Percentiles rank a stretch among this genome's conserved stretches.
Evolutionary conservation across 2,329 filamentous ascomycete species (phyloP).

Genomic region (Colletotrichum tofieldiae): DNA sequence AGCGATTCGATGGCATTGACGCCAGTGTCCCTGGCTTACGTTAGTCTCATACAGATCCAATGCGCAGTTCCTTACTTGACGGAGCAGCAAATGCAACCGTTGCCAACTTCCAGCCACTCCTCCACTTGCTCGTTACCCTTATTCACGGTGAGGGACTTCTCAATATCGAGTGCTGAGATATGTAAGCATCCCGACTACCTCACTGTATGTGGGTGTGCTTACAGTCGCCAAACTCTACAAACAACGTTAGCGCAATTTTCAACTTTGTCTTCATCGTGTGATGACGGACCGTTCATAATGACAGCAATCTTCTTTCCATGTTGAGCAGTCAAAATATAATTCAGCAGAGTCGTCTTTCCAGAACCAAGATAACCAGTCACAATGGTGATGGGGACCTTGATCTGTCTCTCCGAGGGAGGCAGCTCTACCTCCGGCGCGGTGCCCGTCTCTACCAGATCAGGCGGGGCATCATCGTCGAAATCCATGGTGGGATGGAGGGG

Average conservation of each 20-base stretch:
- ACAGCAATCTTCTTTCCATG: constrained; percentile 99
- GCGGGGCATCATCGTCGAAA: constrained; percentile 77
- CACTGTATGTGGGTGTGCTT: constrained; percentile 51
- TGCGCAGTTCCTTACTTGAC: constrained; percentile 77
- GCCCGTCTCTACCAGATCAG: constrained; percentile 71
- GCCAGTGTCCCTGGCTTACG: constrained; percentile 79
- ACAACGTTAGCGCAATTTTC: constrained; percentile 39
- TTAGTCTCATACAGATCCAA: neutral
- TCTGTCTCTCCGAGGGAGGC: constrained; percentile 61
- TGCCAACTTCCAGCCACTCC: constrained; percentile 96
- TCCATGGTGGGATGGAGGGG: constrained; percentile 64
- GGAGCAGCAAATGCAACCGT: constrained; percentile 97
- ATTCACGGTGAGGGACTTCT: constrained; percentile 94
- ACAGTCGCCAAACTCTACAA: constrained; percentile 85
- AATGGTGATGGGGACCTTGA: constrained; percentile 88
- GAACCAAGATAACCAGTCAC: constrained; percentile 94
- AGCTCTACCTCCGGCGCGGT: constrained; percentile 54
- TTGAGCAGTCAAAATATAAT: constrained; percentile 94
- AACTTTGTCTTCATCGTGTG: neutral
- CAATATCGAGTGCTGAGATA: constrained; percentile 86
- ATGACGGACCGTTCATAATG: constrained; percentile 84
- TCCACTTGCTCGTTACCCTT: constrained; percentile 86
- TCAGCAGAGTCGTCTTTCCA: constrained; percentile 94
- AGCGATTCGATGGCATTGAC: constrained; percentile 96
- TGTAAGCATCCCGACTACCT: constrained; percentile 31